Evolutionary conservation across 164 flowering plant species (phyloP).

Genomic region (Brasenia schreberi): DNA sequence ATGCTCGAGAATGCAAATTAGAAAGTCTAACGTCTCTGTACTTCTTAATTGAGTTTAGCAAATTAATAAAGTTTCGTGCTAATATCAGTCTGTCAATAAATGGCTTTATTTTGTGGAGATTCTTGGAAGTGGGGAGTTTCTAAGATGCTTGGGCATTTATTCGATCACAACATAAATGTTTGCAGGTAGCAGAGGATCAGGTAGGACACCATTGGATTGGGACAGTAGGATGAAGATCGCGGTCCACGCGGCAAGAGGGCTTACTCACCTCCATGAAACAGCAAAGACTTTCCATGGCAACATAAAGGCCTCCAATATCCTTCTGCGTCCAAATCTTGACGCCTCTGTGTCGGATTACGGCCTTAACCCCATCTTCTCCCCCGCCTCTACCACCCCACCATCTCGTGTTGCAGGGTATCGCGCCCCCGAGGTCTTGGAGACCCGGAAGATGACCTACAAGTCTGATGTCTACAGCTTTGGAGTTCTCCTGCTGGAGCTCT

Average conservation of each 20-base stretch:
- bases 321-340: slow-evolving; percentile 52
- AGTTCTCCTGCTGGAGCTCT: slow-evolving; percentile 61
- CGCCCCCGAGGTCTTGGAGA: slow-evolving; percentile 86
- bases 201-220: slow-evolving; percentile 88
- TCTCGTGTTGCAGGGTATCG: slow-evolving; percentile 82
- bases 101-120: not conserved
- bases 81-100: too few relatives aligned
- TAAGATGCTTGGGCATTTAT: not conserved
- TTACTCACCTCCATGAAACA: slow-evolving; percentile 65
- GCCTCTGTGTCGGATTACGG: slow-evolving; percentile 70
- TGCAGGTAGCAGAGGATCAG: slow-evolving; percentile 93
- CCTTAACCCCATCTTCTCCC: slow-evolving; percentile 55
- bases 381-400: slow-evolving; percentile 17
- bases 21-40: too few relatives aligned
- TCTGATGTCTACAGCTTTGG: slow-evolving; percentile 96
- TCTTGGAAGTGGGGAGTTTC: not conserved
- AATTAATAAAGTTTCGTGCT: too few relatives aligned
- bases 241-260: slow-evolving; percentile 50
- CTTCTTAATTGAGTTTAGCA: too few relatives aligned
- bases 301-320: slow-evolving; percentile 84
- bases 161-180: not conserved
- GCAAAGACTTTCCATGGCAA: slow-evolving; percentile 76
- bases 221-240: slow-evolving; percentile 81
- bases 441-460: slow-evolving; percentile 62
- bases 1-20: too few relatives aligned